A percentile compares a stretch with the other conserved stretches of the same genome.
phyloP scores from a whole-genome alignment of 257 asterid species.

The Petrea volubilis region DNA sequence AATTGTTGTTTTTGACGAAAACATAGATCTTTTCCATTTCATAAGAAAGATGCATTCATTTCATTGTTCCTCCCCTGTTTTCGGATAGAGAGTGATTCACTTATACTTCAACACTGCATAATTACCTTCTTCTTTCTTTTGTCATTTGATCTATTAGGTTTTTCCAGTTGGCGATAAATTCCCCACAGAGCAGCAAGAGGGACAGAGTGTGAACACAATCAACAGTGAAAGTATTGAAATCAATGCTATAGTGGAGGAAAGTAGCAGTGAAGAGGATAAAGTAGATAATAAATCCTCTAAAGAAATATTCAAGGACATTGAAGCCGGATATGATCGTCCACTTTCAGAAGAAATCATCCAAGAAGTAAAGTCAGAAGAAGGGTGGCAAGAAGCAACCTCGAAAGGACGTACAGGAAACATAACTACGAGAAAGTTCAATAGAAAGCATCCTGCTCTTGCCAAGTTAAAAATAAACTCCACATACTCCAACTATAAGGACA shows the following conservation, averaged over 20 bases:
- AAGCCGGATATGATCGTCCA: constrained; percentile 28
- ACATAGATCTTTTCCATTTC: not conserved
- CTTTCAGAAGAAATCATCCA: constrained; percentile 37
- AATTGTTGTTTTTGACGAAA: not conserved
- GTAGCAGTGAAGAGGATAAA: constrained; percentile 42
- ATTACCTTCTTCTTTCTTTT: constrained; percentile 18
- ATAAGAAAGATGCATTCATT: not conserved
- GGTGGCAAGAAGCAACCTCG: constrained; percentile 94
- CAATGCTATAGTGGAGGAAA: constrained; percentile 31
- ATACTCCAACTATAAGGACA: constrained; percentile 52
- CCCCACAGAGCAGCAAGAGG: constrained; percentile 52
- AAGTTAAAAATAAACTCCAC: constrained; percentile 61
- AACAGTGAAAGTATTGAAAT: constrained; percentile 34
- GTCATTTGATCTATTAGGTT: constrained; percentile 50
- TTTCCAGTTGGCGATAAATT: constrained; percentile 52
- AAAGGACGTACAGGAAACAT: constrained; percentile 71
- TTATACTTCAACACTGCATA: constrained; percentile 27
- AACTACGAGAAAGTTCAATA: constrained; percentile 56
- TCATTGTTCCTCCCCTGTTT: constrained; percentile 7
- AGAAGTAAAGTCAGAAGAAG: constrained; percentile 74
- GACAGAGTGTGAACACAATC: constrained; percentile 36
- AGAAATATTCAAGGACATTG: constrained; percentile 29
- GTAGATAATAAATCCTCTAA: constrained; percentile 31
- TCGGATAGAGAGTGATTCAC: not conserved
- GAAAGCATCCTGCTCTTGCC: constrained; percentile 68